phyloP scores from a whole-genome alignment of 1,139 yeast genomes.

The Lodderomyces metapsilosis region DNA sequence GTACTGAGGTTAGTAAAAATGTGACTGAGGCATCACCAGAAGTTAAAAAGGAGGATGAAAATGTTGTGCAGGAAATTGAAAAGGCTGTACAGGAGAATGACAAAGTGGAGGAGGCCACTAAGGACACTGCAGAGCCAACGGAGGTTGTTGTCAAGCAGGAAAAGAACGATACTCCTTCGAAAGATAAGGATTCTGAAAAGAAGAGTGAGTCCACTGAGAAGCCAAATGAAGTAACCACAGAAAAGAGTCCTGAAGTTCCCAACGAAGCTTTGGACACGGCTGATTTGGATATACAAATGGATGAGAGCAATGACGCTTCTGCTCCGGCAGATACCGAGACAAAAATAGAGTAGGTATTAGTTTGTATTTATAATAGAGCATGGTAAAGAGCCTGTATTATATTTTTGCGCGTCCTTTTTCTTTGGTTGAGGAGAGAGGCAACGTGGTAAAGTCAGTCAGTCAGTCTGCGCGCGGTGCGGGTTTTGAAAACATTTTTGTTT shows the following conservation, averaged over 20 bases:
- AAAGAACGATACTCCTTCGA: neutral
- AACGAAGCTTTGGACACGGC: slow-evolving; percentile 8
- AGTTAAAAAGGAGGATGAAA: neutral
- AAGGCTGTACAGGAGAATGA: slow-evolving; percentile 1
- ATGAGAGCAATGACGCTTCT: neutral
- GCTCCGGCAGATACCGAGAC: neutral
- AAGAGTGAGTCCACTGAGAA: neutral
- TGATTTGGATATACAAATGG: slow-evolving; percentile 2
- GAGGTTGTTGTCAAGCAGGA: slow-evolving; percentile 1
- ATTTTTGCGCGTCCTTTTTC: neutral
- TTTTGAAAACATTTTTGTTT: too few relatives aligned
- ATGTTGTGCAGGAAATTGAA: neutral
- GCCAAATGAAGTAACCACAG: neutral
- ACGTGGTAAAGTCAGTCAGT: too few relatives aligned
- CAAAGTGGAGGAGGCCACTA: neutral
- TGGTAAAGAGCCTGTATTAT: too few relatives aligned
- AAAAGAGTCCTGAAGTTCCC: slow-evolving; percentile 4
- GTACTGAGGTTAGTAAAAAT: neutral
- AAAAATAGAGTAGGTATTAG: neutral
- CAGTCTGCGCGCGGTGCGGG: too few relatives aligned
- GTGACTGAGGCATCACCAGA: neutral
- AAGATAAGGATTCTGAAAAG: neutral
- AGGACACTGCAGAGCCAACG: neutral
- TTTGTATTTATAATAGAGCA: neutral
- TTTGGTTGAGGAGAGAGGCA: neutral